Percentiles rank a stretch among this genome's conserved stretches.
Conservation (phyloP, 768 basidiomycete species). For the Leucosporidium scottii region DNA sequence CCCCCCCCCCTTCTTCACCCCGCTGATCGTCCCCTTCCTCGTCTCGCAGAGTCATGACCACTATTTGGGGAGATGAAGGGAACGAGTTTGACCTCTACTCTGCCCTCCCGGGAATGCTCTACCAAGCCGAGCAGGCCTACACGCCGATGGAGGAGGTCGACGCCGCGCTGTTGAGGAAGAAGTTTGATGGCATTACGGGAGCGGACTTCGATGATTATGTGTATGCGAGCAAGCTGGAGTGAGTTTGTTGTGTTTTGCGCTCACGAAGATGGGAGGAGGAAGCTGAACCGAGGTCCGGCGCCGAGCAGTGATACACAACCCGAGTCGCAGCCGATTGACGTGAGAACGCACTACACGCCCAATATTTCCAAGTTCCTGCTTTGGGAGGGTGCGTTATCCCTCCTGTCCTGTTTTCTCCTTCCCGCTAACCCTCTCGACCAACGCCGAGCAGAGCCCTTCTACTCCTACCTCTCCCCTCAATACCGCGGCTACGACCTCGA, state of each 20-base stretch:
- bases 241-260: background rate
- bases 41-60: conserved; percentile 15
- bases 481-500: conserved; percentile 35
- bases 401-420: background rate
- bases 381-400: conserved; percentile 32
- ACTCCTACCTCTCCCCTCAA: conserved; percentile 33
- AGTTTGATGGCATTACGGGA: conserved; percentile 35
- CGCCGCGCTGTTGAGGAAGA: conserved; percentile 23
- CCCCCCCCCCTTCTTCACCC: too few relatives aligned
- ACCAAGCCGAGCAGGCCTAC: conserved; percentile 29
- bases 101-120: conserved; percentile 30
- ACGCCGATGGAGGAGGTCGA: conserved; percentile 31
- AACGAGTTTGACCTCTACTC: conserved; percentile 29
- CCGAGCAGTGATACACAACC: conserved; percentile 32
- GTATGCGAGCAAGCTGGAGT: conserved; percentile 36
- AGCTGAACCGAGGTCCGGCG: background rate
- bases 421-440: background rate
- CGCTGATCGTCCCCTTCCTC: too few relatives aligned
- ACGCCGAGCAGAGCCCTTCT: conserved; percentile 32
- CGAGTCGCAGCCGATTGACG: conserved; percentile 30
- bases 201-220: conserved; percentile 33
- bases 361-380: conserved; percentile 34
- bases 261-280: too few relatives aligned
- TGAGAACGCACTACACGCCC: conserved; percentile 27
- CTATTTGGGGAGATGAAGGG: conserved; percentile 37